phyloP scores from a whole-genome alignment of 345 rosid species.

The Laguncularia racemosa region DNA sequence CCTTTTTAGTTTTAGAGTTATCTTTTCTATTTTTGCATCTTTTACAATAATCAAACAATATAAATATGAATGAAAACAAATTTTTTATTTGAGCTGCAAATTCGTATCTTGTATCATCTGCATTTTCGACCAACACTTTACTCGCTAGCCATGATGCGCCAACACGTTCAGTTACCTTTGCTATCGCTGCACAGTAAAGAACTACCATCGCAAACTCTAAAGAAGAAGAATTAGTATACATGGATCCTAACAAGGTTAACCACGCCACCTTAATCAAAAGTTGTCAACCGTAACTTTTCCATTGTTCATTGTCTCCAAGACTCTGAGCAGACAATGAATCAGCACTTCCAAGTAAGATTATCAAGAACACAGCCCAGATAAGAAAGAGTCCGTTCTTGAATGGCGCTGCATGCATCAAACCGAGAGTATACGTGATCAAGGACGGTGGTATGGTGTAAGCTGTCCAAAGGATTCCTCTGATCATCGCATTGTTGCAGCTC shows the following conservation, averaged over 20 bases:
- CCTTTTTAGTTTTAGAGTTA: no score
- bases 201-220: not conserved
- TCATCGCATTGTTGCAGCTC: accelerated
- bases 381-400: not conserved
- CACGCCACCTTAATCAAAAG: accelerated
- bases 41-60: no score
- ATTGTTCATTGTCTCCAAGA: slow-evolving; percentile 1
- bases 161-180: not conserved
- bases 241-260: accelerated
- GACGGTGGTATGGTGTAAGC: not conserved
- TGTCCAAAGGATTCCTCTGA: accelerated
- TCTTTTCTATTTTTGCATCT: no score
- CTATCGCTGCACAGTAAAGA: not conserved
- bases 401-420: not conserved
- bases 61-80: no score
- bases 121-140: no score
- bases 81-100: no score
- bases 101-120: no score
- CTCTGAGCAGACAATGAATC: slow-evolving; percentile 1
- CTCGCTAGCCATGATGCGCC: not conserved
- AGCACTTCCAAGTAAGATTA: not conserved
- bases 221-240: not conserved
- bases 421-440: not conserved
- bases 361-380: slow-evolving; percentile 1
- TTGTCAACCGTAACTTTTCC: not conserved